Evolutionary conservation across 345 rosid species (phyloP), one percentile per base, ranked within the genome.

Genomic region (Adansonia digitata): DNA sequence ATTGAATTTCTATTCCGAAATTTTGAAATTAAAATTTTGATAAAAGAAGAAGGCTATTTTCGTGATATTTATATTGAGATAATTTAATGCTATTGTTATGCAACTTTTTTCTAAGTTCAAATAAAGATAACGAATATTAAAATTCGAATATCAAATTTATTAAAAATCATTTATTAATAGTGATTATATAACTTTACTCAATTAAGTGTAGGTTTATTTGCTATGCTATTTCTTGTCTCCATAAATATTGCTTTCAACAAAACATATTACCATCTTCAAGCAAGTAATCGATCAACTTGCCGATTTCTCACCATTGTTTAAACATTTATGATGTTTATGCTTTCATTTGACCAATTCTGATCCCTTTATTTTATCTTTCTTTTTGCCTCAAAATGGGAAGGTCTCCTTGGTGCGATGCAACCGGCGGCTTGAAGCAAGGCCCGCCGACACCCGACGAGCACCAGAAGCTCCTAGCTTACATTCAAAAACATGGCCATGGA

Each of bases 371-470:
- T 12, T n/a, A 10, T 4, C 57, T 0, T 13, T 14, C 10, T 56
- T 5, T 26, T 35, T 9, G 13, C 49, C 97, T n/a, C n/a, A n/a
- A 15, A 22, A 55, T 55, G 61, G 61, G 61, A 4, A 55, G 31
- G 61, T 24, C 31, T 24, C 61, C 61, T 55, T 22, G 60, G 29
- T 55, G 29, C 29, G 29, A 22, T 10, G 26, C 60, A 55, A 55
- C 17, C 15, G 61, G 61, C 61, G 61, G 61, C 61, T 55, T 55
- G 17, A 55, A 55, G 61, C 61, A 31, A 55, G 61, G 61, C 15
- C 61, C 61, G 1, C 90, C 96, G 97, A 92, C 92, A 42, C 92
- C 89, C 12, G 97, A 91, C 80, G 97, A 90, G 75, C 96, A 92
- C 79, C 94, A 89, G 67, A 92, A 92, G 71, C 97, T 92, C 76